These are phyloP conservation scores for Neonectria sp. DNA, from an alignment of 2,329 filamentous ascomycete genomes.

Conservation along the genomic window DNA sequence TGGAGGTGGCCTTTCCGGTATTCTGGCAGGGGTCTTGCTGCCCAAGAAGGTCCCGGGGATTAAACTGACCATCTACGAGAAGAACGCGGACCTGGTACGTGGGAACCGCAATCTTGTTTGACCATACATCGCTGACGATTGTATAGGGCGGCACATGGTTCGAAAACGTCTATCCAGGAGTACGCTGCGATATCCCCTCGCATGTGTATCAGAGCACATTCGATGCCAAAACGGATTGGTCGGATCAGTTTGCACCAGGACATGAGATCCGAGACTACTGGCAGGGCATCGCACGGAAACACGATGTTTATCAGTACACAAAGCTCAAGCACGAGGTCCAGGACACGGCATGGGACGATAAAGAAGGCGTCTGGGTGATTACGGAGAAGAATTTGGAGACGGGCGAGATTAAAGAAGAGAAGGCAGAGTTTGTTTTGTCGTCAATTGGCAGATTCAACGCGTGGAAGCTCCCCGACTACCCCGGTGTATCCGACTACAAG, in stretches of 20 bases:
- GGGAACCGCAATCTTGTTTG: too few species aligned
- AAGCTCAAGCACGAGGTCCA: slow-evolving; percentile 70
- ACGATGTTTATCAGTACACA: slow-evolving; percentile 74
- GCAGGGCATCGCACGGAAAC: slow-evolving; percentile 73
- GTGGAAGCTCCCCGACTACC: slow-evolving; percentile 74
- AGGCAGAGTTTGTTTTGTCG: slow-evolving; percentile 73
- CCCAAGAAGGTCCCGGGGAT: slow-evolving; percentile 79
- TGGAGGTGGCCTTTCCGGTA: slow-evolving; percentile 55
- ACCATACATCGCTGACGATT: not conserved
- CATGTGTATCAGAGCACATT: slow-evolving; percentile 81
- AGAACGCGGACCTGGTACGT: slow-evolving; percentile 76
- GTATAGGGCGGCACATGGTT: slow-evolving; percentile 67
- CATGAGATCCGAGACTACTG: slow-evolving; percentile 78
- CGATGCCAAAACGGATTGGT: slow-evolving; percentile 78
- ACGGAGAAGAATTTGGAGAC: slow-evolving; percentile 58
- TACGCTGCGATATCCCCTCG: slow-evolving; percentile 78
- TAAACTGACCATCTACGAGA: slow-evolving; percentile 76
- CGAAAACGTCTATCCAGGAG: slow-evolving; percentile 73
- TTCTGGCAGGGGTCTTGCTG: slow-evolving; percentile 74
- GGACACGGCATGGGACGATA: slow-evolving; percentile 68
- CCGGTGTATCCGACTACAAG: slow-evolving; percentile 68
- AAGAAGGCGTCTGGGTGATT: slow-evolving; percentile 69
- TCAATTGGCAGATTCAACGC: slow-evolving; percentile 77
- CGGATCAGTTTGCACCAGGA: slow-evolving; percentile 77
- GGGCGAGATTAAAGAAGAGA: slow-evolving; percentile 58